A percentile compares a stretch with the other conserved stretches of the same genome.
These are phyloP conservation scores for Claviceps pazoutovae DNA, from an alignment of 2,329 filamentous ascomycete genomes.

Conservation along the genomic window DNA sequence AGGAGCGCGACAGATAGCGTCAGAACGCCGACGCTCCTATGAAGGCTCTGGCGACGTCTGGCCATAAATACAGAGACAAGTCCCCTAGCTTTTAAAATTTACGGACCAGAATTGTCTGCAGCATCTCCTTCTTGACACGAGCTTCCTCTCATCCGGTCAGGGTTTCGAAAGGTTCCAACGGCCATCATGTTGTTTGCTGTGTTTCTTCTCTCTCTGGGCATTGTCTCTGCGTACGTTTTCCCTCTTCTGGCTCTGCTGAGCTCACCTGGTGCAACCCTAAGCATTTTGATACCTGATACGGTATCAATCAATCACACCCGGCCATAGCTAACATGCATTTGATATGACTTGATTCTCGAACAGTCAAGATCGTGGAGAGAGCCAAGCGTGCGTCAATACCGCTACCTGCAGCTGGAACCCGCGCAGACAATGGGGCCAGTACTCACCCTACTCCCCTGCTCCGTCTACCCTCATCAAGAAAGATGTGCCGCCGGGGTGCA, in stretches of 20 bases:
- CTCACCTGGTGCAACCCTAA: no score
- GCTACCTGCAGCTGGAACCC: conserved; percentile 40
- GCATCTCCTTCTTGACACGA: not conserved
- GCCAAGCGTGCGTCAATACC: not conserved
- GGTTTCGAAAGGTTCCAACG: conserved; percentile 8
- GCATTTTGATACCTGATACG: not conserved
- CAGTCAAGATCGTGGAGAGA: conserved; percentile 6
- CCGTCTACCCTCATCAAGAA: conserved; percentile 46
- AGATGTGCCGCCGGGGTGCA: conserved; percentile 50
- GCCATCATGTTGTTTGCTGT: conserved; percentile 8
- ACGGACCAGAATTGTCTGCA: not conserved
- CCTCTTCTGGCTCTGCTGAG: no score
- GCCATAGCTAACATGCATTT: not conserved
- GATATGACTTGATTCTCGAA: not conserved
- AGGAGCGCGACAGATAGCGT: conserved; percentile 4
- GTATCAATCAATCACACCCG: not conserved
- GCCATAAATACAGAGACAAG: conserved; percentile 18
- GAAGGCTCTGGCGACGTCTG: conserved; percentile 9
- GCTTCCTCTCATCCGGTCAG: conserved; percentile 1
- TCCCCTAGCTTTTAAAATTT: conserved; percentile 6
- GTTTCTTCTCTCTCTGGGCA: conserved; percentile 6
- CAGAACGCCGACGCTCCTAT: not conserved
- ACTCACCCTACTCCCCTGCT: conserved; percentile 74
- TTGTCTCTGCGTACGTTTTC: conserved; percentile 9
- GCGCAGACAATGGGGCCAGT: conserved; percentile 70